A percentile compares a stretch with the other conserved stretches of the same genome.
Evolutionary conservation across 345 rosid genomes (phyloP).

Genomic region (Aethionema arabicum): DNA sequence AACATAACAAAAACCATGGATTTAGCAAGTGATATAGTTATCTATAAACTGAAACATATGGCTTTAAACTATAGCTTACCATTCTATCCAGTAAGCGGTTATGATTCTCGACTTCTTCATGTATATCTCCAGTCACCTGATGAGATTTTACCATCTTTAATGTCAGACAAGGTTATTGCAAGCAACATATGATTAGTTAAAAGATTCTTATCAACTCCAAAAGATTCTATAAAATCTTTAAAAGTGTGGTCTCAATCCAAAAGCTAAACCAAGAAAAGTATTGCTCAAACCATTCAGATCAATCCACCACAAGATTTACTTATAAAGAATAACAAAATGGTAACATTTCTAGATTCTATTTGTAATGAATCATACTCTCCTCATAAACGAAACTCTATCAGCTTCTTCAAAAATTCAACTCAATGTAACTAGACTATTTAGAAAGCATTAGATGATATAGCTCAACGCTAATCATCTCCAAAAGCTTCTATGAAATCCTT

Average conservation of each 20-base stretch:
- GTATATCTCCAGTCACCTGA: constrained; percentile 86
- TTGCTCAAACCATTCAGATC: background rate
- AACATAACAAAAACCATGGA: constrained; percentile 1
- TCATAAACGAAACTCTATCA: too few relatives aligned
- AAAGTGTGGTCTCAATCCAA: too few relatives aligned
- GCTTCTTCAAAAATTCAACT: too few relatives aligned
- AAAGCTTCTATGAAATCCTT: background rate
- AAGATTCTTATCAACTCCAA: background rate
- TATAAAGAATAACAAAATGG: too few relatives aligned
- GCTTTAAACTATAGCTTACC: constrained; percentile 37
- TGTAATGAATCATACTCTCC: too few relatives aligned
- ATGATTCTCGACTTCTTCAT: constrained; percentile 87
- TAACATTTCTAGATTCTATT: too few relatives aligned
- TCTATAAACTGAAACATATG: constrained; percentile 13
- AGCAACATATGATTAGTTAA: background rate
- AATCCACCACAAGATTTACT: background rate
- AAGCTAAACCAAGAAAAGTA: too few relatives aligned
- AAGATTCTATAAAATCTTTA: background rate
- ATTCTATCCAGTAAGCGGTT: constrained; percentile 74
- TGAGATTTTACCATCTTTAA: constrained; percentile 15
- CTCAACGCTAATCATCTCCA: background rate
- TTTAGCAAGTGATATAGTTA: constrained; percentile 11
- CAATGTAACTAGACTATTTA: background rate
- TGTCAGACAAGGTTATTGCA: background rate
- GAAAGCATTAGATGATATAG: background rate